phyloP scores from a whole-genome alignment of 805 yeast genomes.

The Starmerella floris region DNA sequence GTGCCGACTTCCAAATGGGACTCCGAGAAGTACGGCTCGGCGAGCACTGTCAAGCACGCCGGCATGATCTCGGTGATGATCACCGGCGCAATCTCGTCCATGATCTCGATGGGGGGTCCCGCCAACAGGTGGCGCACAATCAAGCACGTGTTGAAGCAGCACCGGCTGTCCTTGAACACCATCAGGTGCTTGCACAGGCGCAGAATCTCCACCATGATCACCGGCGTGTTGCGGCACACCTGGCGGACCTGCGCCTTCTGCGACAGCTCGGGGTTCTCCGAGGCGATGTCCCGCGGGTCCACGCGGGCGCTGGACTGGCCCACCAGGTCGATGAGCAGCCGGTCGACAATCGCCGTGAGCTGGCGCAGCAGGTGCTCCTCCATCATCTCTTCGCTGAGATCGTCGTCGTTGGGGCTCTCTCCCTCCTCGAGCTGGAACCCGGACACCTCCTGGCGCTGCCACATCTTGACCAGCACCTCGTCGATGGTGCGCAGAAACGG shows the following conservation, averaged over 20 bases:
- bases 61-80: constrained; percentile 54
- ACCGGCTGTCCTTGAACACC: constrained; percentile 75
- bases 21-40: constrained; percentile 67
- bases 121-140: constrained; percentile 57
- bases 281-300: constrained; percentile 27
- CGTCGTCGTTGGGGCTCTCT: constrained; percentile 53
- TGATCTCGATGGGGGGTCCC: constrained; percentile 41
- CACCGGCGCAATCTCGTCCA: constrained; percentile 60
- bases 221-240: constrained; percentile 49
- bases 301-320: constrained; percentile 55
- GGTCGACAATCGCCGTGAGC: constrained; percentile 78
- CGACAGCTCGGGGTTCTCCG: constrained; percentile 30
- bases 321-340: constrained; percentile 73
- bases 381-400: constrained; percentile 93
- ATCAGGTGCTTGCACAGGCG: constrained; percentile 63
- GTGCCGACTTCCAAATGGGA: constrained; percentile 88
- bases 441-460: constrained; percentile 51
- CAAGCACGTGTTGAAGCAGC: constrained; percentile 79
- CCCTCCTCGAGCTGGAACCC: constrained; percentile 33
- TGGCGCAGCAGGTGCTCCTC: constrained; percentile 91
- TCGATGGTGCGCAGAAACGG: constrained; percentile 61
- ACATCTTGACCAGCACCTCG: constrained; percentile 53
- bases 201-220: constrained; percentile 64
- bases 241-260: constrained; percentile 48
- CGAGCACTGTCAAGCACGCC: constrained; percentile 51